Evolutionary conservation across 495 filamentous ascomycete genomes (phyloP), one percentile per base, ranked within the genome.

Genomic region (Cetradonia linearis): DNA sequence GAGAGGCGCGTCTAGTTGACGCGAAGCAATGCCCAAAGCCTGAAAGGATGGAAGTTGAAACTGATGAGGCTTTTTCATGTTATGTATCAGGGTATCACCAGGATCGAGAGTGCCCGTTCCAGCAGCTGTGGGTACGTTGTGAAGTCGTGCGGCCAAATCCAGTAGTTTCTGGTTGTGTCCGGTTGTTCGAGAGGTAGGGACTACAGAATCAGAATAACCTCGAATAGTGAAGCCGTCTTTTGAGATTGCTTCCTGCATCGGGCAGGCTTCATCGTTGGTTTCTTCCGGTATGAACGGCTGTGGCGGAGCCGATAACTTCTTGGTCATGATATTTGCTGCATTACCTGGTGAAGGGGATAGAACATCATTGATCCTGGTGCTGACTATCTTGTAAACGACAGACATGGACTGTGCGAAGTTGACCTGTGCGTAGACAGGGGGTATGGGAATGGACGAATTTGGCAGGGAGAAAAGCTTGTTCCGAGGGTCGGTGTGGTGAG

Each of bases 41-140:
- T 77, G 71, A 63, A 76, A 75, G 1, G 72, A 73, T 10, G 75
- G 76, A 3, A 77, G 70, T 34, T 61, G 61, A 53, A 68, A 47
- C 25, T 52, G 13, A 20, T 57, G 60, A 42, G 37, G 55, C 33
- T 23, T 0, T 60, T 63, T 65, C 33, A 40, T 30, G 18, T 16
- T 40, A n/a, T n/a, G 38, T 49, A 56, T 30, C 13, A 31, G 11
- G 18, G 36, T 52, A 60, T 53, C 33, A 23, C 20, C 23, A 3
- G 47, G 13, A 10, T 23, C 16, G 25, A 33, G n/a, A 8, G 42
- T 46, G 20, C 42, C 9, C 42, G 20, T n/a, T n/a, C 27, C 28
- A 40, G 27, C 48, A 18, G 58, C 58, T 25, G 23, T 36, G 36
- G 53, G 36, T 18, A 38, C 48, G 33, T 53, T 53, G 20, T 4